phyloP scores from a whole-genome alignment of 2,329 filamentous ascomycete genomes.

The Cytospora piceae region DNA sequence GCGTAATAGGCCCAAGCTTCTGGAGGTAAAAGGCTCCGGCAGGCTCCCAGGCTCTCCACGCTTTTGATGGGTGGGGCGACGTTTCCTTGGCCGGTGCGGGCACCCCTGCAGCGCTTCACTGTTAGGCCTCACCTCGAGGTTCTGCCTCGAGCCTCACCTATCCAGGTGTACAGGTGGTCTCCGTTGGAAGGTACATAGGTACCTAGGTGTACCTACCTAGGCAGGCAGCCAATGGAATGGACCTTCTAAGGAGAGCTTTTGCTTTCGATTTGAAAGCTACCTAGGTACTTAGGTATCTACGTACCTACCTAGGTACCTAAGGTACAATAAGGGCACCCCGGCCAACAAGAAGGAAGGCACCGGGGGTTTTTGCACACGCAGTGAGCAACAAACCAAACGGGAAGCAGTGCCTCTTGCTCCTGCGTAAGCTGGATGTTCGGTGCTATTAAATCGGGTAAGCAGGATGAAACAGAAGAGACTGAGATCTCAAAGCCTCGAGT shows the following conservation, averaged over 20 bases:
- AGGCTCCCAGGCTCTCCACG: conserved; percentile 16
- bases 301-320: not conserved
- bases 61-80: conserved; percentile 6
- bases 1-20: conserved; percentile 27
- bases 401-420: not conserved
- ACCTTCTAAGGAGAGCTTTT: too few relatives aligned
- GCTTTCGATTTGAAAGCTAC: not conserved
- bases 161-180: not conserved
- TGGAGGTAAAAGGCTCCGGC: conserved; percentile 12
- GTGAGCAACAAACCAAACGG: not conserved
- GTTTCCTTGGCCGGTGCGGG: not conserved
- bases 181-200: not conserved
- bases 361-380: not conserved
- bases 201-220: not conserved
- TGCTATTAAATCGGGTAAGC: not conserved
- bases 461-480: not conserved
- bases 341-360: not conserved
- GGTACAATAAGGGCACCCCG: too few relatives aligned
- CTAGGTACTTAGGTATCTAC: not conserved
- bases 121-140: not conserved
- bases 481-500: not conserved
- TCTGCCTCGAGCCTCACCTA: not conserved
- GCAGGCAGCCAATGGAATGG: too few relatives aligned
- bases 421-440: not conserved
- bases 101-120: conserved; percentile 5